These are phyloP conservation scores for Rhodomyrtus psidioides DNA, from an alignment of 441 rosid species.

Conservation along the genomic window DNA sequence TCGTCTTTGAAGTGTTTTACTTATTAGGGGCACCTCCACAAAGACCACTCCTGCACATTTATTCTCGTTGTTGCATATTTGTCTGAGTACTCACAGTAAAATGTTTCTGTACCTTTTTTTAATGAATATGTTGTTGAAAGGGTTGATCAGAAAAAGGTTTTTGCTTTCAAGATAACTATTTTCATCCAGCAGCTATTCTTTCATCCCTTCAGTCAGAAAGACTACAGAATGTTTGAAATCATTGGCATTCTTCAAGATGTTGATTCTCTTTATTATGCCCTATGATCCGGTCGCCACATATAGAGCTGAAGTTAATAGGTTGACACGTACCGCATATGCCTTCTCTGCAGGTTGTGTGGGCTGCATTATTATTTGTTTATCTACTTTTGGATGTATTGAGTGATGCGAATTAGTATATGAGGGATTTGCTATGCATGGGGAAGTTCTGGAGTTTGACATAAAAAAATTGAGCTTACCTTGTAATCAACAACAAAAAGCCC, in stretches of 20 bases:
- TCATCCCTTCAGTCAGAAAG: not conserved
- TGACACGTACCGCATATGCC: not conserved
- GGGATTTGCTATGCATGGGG: not conserved
- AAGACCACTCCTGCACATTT: not conserved
- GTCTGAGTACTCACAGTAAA: not conserved
- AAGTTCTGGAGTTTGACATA: not conserved
- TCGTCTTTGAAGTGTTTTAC: not conserved
- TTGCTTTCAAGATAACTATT: not conserved
- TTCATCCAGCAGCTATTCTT: not conserved
- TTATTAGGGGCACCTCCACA: not conserved
- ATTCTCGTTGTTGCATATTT: not conserved
- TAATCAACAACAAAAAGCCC: not conserved
- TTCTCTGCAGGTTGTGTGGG: not conserved
- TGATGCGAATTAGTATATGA: not conserved
- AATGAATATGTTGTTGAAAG: not conserved
- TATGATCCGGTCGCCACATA: not conserved
- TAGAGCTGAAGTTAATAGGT: not conserved
- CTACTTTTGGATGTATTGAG: not conserved
- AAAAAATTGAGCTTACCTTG: not conserved
- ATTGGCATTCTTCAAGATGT: not conserved
- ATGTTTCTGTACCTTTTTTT: not conserved
- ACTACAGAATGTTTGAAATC: not conserved
- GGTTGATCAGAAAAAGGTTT: not conserved
- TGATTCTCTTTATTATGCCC: not conserved
- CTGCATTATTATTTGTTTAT: not conserved